A percentile compares a stretch with the other conserved stretches of the same genome.
These are phyloP conservation scores for Plicaturopsis crispa DNA, from an alignment of 768 basidiomycete genomes.

Conservation along the genomic window DNA sequence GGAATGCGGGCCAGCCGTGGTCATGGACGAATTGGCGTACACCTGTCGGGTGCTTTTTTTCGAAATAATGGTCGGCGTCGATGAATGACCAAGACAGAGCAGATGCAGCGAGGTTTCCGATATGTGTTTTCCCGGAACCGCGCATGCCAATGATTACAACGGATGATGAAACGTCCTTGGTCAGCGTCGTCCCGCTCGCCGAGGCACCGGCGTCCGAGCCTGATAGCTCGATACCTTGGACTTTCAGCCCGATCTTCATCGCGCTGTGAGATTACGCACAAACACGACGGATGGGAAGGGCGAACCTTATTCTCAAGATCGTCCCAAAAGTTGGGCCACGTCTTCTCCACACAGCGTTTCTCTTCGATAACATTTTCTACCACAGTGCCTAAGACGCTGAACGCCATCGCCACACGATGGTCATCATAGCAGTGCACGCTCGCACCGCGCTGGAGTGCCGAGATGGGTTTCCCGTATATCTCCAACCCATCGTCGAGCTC, in stretches of 20 bases:
- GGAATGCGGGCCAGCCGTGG: conserved; percentile 88
- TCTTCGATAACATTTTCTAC: conserved; percentile 80
- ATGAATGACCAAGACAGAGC: conserved; percentile 67
- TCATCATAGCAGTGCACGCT: conserved; percentile 96
- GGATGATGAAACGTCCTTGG: conserved; percentile 25
- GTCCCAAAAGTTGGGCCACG: conserved; percentile 99
- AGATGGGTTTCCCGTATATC: conserved; percentile 69
- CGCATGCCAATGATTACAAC: conserved; percentile 92
- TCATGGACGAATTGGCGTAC: conserved; percentile 74
- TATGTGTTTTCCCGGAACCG: conserved; percentile 89
- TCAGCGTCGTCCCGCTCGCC: conserved; percentile 25
- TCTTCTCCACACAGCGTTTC: conserved; percentile 98
- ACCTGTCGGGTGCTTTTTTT: conserved; percentile 47
- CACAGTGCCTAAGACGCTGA: conserved; percentile 78
- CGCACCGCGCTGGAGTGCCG: conserved; percentile 55
- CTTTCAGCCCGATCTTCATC: conserved; percentile 76
- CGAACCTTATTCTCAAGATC: conserved; percentile 89
- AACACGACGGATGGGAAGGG: background rate
- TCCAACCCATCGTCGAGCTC: conserved; percentile 93
- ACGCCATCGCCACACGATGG: conserved; percentile 98
- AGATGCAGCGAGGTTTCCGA: conserved; percentile 71
- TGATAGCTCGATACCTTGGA: conserved; percentile 77
- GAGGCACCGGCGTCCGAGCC: conserved; percentile 31
- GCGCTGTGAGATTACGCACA: background rate
- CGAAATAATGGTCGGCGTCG: conserved; percentile 83